Base-by-base conservation (phyloP, 2,329 filamentous ascomycete genomes). In the Verticillium longisporum region DNA sequence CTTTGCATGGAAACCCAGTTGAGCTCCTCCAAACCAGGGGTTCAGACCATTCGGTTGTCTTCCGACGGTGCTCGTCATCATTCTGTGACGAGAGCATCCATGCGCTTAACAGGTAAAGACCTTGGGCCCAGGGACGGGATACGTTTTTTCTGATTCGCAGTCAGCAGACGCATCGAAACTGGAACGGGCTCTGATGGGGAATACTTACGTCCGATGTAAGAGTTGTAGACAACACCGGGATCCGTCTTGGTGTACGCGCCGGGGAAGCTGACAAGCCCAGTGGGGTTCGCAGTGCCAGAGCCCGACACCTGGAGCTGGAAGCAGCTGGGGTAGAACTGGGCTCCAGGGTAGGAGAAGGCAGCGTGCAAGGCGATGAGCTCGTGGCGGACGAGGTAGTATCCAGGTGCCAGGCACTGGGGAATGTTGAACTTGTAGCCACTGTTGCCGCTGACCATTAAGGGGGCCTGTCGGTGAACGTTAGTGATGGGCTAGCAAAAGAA, bases 331-430 rank as follows among this genome's bases (percentile, higher is more conserved):
- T 85, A 85, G 69, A 84, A 80, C 66, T 85, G 83, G 1, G 79
- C 81, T n/a, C 83, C 83, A 0, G 81, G 81, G 65, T 83, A 83
- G 6, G 69, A 53, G 60, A 70, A 77, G 15, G 74, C 75, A 2
- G 79, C 66, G 69, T 85, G 82, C 56, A 85, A 75, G 3, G 82
- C 83, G 62, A 84, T 79, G 66, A 83, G 78, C 70, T 85, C 83
- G 66, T 85, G 83, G 56, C 83, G 80, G 21, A 85, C 81, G 60
- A 85, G 79, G 70, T 85, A 85, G 75, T 81, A 82, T 1, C 83
- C 83, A 0, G 78, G 71, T 50, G 77, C 73, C 41, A 85, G 74
- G 71, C 79, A 83, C 14, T 73, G 72, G 5, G 83, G 83, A 64
- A 85, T 80, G 21, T 77, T 82, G 74, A 84, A 85, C 55, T 73